phyloP scores from a whole-genome alignment of 225 moss, liverwort and hornwort species.

The Lunularia cruciata region DNA sequence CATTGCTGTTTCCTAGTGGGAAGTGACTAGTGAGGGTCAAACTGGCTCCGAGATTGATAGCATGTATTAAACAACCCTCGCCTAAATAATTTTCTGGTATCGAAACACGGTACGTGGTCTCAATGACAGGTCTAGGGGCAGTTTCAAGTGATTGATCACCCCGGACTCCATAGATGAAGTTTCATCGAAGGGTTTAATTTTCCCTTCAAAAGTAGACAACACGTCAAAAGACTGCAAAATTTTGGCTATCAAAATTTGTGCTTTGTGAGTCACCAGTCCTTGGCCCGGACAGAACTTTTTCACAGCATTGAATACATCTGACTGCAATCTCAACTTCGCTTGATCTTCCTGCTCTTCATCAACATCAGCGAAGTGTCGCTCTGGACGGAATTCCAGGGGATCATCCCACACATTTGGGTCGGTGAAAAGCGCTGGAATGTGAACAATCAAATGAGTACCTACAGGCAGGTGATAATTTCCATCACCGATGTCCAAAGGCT shows the following conservation, averaged over 20 bases:
- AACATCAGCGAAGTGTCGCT: constrained; percentile 44
- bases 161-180: constrained; percentile 38
- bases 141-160: constrained; percentile 40
- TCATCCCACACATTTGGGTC: constrained; percentile 38
- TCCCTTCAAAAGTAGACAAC: constrained; percentile 30
- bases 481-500: constrained; percentile 25
- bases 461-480: constrained; percentile 53
- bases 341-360: constrained; percentile 26
- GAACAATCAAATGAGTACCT: constrained; percentile 41
- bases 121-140: constrained; percentile 37
- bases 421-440: constrained; percentile 49
- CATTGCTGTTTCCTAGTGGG: too few relatives aligned
- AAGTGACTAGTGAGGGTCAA: too few relatives aligned
- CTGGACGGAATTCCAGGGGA: constrained; percentile 50
- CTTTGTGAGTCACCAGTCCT: constrained; percentile 41
- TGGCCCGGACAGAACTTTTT: constrained; percentile 41
- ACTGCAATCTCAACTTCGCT: constrained; percentile 29
- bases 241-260: constrained; percentile 39
- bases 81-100: too few relatives aligned
- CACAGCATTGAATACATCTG: constrained; percentile 28
- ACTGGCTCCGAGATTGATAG: too few relatives aligned
- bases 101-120: constrained; percentile 22
- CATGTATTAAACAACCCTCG: too few relatives aligned
- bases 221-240: constrained; percentile 51
- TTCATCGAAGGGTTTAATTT: constrained; percentile 42